These are phyloP conservation scores for Nemania bipapillata DNA, from an alignment of 2,329 filamentous ascomycete genomes.

Conservation along the genomic window DNA sequence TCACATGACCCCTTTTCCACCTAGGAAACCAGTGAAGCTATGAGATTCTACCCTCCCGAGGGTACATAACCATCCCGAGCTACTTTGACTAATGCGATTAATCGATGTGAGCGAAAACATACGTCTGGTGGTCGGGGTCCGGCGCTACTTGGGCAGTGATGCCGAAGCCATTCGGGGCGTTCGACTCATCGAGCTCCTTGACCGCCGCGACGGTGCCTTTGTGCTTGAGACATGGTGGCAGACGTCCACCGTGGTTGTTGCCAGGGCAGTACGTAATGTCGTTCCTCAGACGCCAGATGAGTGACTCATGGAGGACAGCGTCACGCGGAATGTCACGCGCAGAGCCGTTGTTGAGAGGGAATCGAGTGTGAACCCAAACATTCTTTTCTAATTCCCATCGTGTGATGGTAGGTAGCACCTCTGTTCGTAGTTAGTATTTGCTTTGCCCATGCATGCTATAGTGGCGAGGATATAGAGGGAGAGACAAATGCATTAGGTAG, in stretches of 20 bases:
- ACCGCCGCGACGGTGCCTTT: slow-evolving; percentile 33
- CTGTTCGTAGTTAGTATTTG: slow-evolving; percentile 39
- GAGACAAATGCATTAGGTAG: not conserved
- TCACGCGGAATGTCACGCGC: slow-evolving; percentile 55
- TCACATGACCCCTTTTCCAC: not conserved
- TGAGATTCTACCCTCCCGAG: not conserved
- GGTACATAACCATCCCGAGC: not conserved
- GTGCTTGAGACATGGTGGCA: slow-evolving; percentile 50
- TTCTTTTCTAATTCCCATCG: slow-evolving; percentile 55
- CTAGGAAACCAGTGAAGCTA: not conserved
- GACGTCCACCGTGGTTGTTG: slow-evolving; percentile 52
- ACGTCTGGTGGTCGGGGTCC: slow-evolving; percentile 30
- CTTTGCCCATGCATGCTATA: not conserved
- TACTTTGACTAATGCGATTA: not conserved
- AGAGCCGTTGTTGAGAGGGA: slow-evolving; percentile 54
- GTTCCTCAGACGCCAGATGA: slow-evolving; percentile 52
- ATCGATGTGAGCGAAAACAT: slow-evolving; percentile 18
- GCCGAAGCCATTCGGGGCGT: not conserved
- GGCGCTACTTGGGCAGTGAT: slow-evolving; percentile 3
- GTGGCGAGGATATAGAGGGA: not conserved
- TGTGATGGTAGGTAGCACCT: slow-evolving; percentile 55
- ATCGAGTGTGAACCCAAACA: slow-evolving; percentile 52
- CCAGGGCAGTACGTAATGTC: slow-evolving; percentile 47
- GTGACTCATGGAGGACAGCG: slow-evolving; percentile 55
- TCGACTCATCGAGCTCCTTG: slow-evolving; percentile 20